Percentiles rank a stretch among this genome's conserved stretches.
These are phyloP conservation scores for Heliamphora pulchella DNA, from an alignment of 179 eudicot genomes.

Conservation along the genomic window DNA sequence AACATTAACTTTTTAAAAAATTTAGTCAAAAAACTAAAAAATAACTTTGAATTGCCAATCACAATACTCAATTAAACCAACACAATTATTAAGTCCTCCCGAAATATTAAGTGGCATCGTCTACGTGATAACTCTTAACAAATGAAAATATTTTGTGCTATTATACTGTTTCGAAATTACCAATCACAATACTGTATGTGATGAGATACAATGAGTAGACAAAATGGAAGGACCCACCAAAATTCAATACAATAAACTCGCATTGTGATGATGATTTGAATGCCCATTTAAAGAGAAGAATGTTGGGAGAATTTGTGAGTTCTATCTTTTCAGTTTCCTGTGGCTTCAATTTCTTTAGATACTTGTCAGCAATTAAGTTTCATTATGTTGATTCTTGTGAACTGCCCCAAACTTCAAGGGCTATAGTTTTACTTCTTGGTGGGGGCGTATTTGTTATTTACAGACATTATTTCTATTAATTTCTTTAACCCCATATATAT, in stretches of 20 bases:
- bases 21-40: too few relatives aligned
- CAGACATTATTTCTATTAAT: too few relatives aligned
- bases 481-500: too few relatives aligned
- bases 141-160: too few relatives aligned
- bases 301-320: background rate
- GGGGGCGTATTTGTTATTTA: background rate
- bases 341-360: background rate
- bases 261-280: constrained; percentile 60
- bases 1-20: too few relatives aligned
- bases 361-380: background rate
- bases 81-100: too few relatives aligned
- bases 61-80: too few relatives aligned
- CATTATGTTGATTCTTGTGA: background rate
- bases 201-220: constrained; percentile 44
- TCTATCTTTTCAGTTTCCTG: background rate
- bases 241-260: constrained; percentile 23
- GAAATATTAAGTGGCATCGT: too few relatives aligned
- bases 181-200: background rate
- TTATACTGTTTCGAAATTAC: too few relatives aligned
- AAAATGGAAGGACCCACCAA: constrained; percentile 48
- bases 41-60: too few relatives aligned
- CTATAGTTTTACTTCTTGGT: background rate
- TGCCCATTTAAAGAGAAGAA: constrained; percentile 51
- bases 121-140: too few relatives aligned
- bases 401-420: background rate